Percentiles rank a stretch among this genome's conserved stretches.
phyloP scores from a whole-genome alignment of 2,329 filamentous ascomycete species.

The Nothopassalora personata region DNA sequence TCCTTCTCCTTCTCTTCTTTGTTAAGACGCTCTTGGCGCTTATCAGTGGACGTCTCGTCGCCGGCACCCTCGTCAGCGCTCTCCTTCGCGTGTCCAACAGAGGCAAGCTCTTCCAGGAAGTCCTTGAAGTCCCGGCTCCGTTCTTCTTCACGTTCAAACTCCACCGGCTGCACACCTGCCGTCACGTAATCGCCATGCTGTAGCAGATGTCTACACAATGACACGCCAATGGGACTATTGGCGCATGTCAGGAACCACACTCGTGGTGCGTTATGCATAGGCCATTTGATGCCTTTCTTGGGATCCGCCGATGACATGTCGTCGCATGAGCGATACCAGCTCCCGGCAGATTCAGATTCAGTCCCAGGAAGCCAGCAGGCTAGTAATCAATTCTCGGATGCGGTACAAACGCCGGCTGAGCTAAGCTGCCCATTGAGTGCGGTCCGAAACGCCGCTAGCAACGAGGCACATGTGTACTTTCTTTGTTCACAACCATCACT shows the following conservation, averaged over 20 bases:
- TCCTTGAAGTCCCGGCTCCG: conserved; percentile 74
- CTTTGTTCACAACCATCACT: neutral
- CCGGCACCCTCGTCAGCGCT: conserved; percentile 29
- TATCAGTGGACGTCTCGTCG: conserved; percentile 14
- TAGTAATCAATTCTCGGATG: no score
- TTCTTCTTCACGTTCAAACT: conserved; percentile 64
- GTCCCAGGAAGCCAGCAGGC: neutral
- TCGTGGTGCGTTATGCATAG: conserved; percentile 62
- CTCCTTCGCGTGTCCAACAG: conserved; percentile 7
- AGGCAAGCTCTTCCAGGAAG: conserved; percentile 58
- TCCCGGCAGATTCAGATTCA: no score
- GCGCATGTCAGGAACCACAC: conserved; percentile 91
- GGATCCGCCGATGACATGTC: conserved; percentile 21
- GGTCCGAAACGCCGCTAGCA: neutral
- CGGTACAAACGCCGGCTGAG: no score
- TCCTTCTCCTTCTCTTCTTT: conserved; percentile 19
- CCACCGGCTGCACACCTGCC: conserved; percentile 71
- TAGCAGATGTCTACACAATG: conserved; percentile 73
- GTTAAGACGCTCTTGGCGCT: conserved; percentile 53
- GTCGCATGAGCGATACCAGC: neutral
- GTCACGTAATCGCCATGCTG: conserved; percentile 89
- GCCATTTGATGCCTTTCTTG: conserved; percentile 48
- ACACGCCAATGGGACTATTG: conserved; percentile 76
- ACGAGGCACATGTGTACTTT: neutral
- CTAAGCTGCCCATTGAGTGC: neutral